Evolutionary conservation across 352 stramenopile genomes (phyloP), one percentile per base, ranked within the genome.

Genomic region (Globisporangium megalacanthum): DNA sequence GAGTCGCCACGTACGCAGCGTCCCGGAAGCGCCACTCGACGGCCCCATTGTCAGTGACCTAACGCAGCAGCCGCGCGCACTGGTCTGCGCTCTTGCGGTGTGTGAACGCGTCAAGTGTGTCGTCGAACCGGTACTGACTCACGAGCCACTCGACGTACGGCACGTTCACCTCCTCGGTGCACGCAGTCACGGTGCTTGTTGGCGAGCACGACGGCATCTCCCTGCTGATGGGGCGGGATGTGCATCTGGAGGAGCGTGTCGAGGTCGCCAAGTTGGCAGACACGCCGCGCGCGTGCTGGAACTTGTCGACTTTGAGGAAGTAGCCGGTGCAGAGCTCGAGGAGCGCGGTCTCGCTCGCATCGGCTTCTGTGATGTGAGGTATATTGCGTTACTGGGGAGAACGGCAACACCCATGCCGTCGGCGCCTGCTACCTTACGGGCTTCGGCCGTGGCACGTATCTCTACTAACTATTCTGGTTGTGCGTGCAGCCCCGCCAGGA

Each of bases 131-230:
- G 52, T 97, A 94, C 54, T 98, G 77, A 3, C 73, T 83, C 29
- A 92, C 78, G 45, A 98, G 72, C 86, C 89, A 98, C 52, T 98
- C 78, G 7, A 88, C 95, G 64, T 98, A 98, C 1, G 94, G 92
- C 19, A 97, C 72, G 56, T 95, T 98, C 8, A 98, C 83, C 8
- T 90, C 73, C 53, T 97, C 86, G 10, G 90, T 81, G 69, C 11
- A 92, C 72, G n/a, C 75, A 77, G 51, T 91, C 76, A 17, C 70
- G 70, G 67, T 94, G 81, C 72, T 85, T 87, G 42, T 95, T 75
- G 8, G 86, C 88, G 33, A 98, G 72, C 29, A 86, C 84, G 17
- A 97, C 87, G 22, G 94, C 95, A 55, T 97, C 92, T 49, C 92
- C 84, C 92, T 91, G 98, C 54, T 97, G 86, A 49, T 96, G 72